Evolutionary conservation across 129 eudicot genomes (phyloP).

Genomic region (Flaveria ramosissima): DNA sequence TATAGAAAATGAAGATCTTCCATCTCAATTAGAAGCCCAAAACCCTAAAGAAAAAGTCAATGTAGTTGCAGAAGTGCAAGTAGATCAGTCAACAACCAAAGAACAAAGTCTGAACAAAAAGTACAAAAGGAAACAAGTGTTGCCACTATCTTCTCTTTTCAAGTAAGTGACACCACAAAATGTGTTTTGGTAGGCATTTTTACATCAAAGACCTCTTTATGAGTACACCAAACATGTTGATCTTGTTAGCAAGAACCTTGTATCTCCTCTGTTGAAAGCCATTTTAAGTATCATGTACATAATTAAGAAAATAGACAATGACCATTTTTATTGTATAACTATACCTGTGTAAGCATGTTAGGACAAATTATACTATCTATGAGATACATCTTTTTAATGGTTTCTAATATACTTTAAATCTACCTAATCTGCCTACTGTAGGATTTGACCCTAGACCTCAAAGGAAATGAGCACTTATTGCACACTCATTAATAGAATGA

Average conservation of each 20-base stretch:
- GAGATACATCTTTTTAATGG: background rate
- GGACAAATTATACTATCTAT: background rate
- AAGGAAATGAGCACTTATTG: too few relatives aligned
- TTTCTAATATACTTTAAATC: too few relatives aligned
- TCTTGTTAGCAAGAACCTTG: background rate
- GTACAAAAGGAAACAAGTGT: conserved; percentile 21
- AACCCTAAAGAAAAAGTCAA: conserved; percentile 2
- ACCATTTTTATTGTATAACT: background rate
- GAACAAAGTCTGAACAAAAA: conserved; percentile 5
- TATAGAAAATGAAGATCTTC: conserved; percentile 14
- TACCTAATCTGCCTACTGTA: too few relatives aligned
- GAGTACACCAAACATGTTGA: background rate
- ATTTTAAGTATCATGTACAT: background rate
- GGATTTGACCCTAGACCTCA: too few relatives aligned
- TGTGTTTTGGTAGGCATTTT: conserved; percentile 4
- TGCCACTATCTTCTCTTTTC: conserved; percentile 36
- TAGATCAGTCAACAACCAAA: conserved; percentile 22
- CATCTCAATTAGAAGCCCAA: conserved; percentile 25
- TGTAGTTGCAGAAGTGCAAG: conserved; percentile 14
- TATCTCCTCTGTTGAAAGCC: background rate
- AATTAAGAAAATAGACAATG: background rate
- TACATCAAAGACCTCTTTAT: conserved; percentile 1
- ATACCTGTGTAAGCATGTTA: background rate
- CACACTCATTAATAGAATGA: too few relatives aligned
- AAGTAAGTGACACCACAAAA: conserved; percentile 16